Conservation (phyloP, 75 land plant species). For the Gnetum montanum region DNA sequence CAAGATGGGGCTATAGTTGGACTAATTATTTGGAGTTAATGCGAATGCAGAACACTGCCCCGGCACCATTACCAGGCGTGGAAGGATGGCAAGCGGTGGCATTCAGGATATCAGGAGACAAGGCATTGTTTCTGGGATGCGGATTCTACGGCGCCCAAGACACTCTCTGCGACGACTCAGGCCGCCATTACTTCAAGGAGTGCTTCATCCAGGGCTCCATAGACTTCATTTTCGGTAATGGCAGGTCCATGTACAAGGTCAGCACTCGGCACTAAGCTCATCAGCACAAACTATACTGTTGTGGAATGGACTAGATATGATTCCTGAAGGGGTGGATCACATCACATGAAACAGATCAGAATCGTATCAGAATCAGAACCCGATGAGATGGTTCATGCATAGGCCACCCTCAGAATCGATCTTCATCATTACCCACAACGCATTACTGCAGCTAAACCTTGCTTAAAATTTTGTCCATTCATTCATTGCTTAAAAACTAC, state of each 20-base stretch:
- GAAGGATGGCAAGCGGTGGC: conserved; percentile 88
- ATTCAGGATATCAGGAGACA: conserved; percentile 75
- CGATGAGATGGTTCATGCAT: neutral
- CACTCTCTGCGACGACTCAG: conserved; percentile 81
- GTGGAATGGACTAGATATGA: neutral
- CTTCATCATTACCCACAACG: neutral
- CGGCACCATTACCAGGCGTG: conserved; percentile 78
- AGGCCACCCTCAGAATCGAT: neutral
- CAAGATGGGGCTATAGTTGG: neutral
- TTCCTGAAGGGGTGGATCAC: neutral
- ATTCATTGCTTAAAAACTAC: no score
- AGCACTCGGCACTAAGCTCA: neutral
- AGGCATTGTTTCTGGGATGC: conserved; percentile 67
- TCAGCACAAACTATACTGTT: neutral
- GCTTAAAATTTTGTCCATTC: neutral
- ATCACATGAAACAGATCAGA: neutral
- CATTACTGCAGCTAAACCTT: neutral
- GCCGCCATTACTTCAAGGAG: conserved; percentile 85
- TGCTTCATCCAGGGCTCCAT: conserved; percentile 88
- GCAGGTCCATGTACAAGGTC: conserved; percentile 78
- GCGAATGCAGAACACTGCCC: conserved; percentile 49
- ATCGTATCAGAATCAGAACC: neutral
- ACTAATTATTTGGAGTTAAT: neutral
- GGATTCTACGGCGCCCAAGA: conserved; percentile 88
- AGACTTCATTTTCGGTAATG: conserved; percentile 90